Base-by-base conservation (phyloP, 805 yeast genomes). In the Suhomyces emberorum region DNA sequence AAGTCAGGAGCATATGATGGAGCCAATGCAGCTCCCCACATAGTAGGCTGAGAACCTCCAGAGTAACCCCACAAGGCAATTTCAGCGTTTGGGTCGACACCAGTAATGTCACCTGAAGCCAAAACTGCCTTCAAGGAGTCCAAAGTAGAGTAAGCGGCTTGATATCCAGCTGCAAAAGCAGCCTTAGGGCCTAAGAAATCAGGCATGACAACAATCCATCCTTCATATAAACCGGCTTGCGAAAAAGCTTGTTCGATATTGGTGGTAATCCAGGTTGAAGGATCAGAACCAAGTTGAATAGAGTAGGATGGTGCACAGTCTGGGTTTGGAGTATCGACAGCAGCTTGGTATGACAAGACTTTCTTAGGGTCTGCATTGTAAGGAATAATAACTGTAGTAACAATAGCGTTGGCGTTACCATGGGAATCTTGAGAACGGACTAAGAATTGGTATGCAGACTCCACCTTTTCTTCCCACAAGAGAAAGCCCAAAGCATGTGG, bases 301-400 rank as follows among this genome's bases (percentile, higher is more conserved):
- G 54, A 49, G 41, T 51, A 59, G 6, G 61, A 52, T 7, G 62
- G 56, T 5, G 63, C 42, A 45, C 65, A 59, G 32, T 58, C 39
- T 4, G 48, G 27, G 22, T 39, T 40, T 1, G 61, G 48, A 20
- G 62, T 39, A 40, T 61, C 65, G 39, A 59, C 52, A 11, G 58
- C 59, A 7, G 47, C 40, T 37, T 58, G 62, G 38, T 58, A 58
- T 17, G 58, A 49, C 3, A 59, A 37, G 14, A 61, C 37, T 34
- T 57, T 55, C n/a, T 44, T 25, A 4, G 53, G 43, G 41, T 57
- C 52, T 3, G 59, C 52, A 34, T 59, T 57, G 34, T 35, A 47
- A 5, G 67, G 67, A 39, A 55, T 55, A 17, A 61, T 44, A 8
- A 61, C 33, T 1, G 64, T 59, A 20, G 61, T 39, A 2, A 55